Evolutionary conservation across 192 early-diverging fungal species (phyloP), one percentile per base, ranked within the genome.

Genomic region (Backusella tarrabulga): DNA sequence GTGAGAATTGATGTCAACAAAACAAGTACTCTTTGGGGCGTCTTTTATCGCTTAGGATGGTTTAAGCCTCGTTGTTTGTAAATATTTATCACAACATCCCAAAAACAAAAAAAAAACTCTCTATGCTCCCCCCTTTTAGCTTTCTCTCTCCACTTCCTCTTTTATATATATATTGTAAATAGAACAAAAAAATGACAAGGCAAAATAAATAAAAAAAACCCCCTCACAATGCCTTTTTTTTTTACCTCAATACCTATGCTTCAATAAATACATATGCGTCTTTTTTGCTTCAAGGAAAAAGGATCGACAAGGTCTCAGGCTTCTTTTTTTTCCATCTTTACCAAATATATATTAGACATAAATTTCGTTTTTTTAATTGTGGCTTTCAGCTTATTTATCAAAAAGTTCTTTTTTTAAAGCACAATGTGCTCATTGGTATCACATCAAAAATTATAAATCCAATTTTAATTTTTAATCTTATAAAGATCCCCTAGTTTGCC

Each of bases 1-100:
- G 95, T 91, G 68, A 88, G 93, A 41, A 92, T 98, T 35, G 97
- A 98, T 78, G 97, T 98, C 76, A 98, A 98, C 88, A 98, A 98
- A 81, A 91, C 91, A 29, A 92, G 90, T 79, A 90, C 93, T 73
- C 85, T 98, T 15, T 96, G 93, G 85, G 93, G 95, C 77, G 94
- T 95, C 88, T 98, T 94, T 85, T 90, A 90, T 38, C 83, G 84
- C 35, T 83, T 96, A 42, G 95, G 95, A 56, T 98, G 97, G 97
- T 88, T 98, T 38, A 75, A 70, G 4, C 75, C 74, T 21, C 56
- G 11, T 29, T 11, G 56, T 29, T 63, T 63, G 56, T 63, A 63
- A 63, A 63, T 63, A 63, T 63, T 63, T 63, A 63, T 63, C 56
- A 29, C 23, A 4, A 4, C 6, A n/a, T 6, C 32, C 38, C 38